Percentiles rank a stretch among this genome's conserved stretches.
phyloP scores from a whole-genome alignment of 2,329 filamentous ascomycete genomes.

The Talaromyces atroroseus region DNA sequence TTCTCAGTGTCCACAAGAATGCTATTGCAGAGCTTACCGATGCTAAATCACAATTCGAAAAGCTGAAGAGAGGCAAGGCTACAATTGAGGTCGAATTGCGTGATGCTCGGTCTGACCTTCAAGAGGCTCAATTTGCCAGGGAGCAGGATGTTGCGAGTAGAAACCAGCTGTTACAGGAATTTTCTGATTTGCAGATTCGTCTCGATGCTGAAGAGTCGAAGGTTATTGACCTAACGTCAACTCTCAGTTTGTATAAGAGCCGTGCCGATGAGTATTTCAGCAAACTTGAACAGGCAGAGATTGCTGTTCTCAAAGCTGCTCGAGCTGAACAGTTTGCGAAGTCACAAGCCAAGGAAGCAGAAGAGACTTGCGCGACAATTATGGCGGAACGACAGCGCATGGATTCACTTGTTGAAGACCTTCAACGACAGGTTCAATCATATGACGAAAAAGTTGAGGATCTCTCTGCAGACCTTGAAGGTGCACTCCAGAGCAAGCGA shows the following conservation, averaged over 20 bases:
- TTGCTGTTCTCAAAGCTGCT: conserved; percentile 84
- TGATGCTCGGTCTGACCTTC: conserved; percentile 74
- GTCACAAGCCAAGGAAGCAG: conserved; percentile 79
- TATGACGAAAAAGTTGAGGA: conserved; percentile 91
- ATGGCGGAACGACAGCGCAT: conserved; percentile 91
- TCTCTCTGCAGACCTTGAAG: conserved; percentile 80
- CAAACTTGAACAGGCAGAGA: conserved; percentile 95
- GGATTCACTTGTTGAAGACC: conserved; percentile 78
- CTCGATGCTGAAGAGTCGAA: conserved; percentile 85
- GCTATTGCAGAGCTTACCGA: conserved; percentile 79
- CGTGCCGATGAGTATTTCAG: conserved; percentile 94
- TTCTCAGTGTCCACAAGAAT: conserved; percentile 80
- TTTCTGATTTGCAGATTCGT: conserved; percentile 86
- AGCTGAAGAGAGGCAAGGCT: conserved; percentile 73
- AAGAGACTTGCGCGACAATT: conserved; percentile 82
- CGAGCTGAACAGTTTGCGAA: conserved; percentile 93
- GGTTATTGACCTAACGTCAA: conserved; percentile 75
- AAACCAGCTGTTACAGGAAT: conserved; percentile 83
- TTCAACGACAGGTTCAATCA: conserved; percentile 82
- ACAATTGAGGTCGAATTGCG: conserved; percentile 79
- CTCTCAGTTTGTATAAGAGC: conserved; percentile 81
- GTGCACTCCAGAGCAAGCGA: conserved; percentile 82
- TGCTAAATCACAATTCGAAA: conserved; percentile 80
- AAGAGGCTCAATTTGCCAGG: conserved; percentile 69
- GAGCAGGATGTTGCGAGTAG: conserved; percentile 87